Evolutionary conservation across 2,329 filamentous ascomycete genomes (phyloP).

Genomic region (Pseudogymnoascus sp.): DNA sequence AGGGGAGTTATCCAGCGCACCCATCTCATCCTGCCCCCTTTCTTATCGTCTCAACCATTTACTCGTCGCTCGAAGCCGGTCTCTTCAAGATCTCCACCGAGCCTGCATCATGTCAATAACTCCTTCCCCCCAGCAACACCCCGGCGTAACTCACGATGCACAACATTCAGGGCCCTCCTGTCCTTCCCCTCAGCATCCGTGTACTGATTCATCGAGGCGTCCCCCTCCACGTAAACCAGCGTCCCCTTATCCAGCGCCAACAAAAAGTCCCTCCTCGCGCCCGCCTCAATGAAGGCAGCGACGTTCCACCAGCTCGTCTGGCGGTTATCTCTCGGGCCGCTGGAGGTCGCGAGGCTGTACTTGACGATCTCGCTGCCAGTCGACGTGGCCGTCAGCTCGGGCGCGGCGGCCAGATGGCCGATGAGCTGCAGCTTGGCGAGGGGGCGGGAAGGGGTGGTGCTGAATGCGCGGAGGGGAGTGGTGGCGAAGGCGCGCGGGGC

Average conservation of each 20-base stretch:
- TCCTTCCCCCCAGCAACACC: background rate
- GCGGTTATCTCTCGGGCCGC: conserved; percentile 59
- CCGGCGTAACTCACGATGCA: conserved; percentile 60
- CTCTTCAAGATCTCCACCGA: conserved; percentile 3
- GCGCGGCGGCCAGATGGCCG: conserved; percentile 72
- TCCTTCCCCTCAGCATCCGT: conserved; percentile 64
- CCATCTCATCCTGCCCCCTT: background rate
- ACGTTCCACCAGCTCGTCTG: conserved; percentile 82
- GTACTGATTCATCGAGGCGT: conserved; percentile 60
- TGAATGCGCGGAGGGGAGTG: conserved; percentile 60
- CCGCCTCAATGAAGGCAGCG: conserved; percentile 61
- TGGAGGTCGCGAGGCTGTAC: conserved; percentile 66
- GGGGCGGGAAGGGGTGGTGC: conserved; percentile 50
- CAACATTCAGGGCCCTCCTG: conserved; percentile 55
- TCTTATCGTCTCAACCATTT: background rate
- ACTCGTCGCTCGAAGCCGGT: background rate
- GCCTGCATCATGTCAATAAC: background rate
- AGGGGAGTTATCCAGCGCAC: background rate
- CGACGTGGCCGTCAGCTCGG: conserved; percentile 64
- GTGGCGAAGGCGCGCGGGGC: conserved; percentile 34
- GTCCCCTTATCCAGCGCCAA: conserved; percentile 76
- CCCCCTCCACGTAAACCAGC: conserved; percentile 75
- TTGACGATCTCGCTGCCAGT: conserved; percentile 66
- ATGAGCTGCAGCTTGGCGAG: conserved; percentile 79
- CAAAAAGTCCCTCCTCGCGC: conserved; percentile 62